Base-by-base conservation (phyloP, 495 filamentous ascomycete genomes). In the Echria macrotheca region DNA sequence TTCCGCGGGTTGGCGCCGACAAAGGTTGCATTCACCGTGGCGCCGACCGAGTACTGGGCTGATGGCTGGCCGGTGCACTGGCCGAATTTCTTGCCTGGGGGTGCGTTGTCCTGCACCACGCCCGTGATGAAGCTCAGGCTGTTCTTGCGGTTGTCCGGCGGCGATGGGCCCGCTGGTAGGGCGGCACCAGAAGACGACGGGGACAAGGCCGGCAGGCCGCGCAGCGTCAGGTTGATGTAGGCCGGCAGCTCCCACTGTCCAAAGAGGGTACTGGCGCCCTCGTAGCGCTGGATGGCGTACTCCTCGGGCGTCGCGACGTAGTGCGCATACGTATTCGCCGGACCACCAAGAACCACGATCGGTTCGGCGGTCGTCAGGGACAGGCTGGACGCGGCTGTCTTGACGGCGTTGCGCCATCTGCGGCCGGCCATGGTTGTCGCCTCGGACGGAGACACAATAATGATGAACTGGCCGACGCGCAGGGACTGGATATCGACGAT, bases 391-490 rank as follows among this genome's bases (percentile, higher is more conserved):
- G 74, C 74, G 4, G 71, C 79, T 5, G 73, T 66, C 18, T 78
- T 72, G 36, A 96, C 76, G 12, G 89, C 85, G 43, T 79, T 76
- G 60, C 82, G 83, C 93, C 93, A 98, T 18, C 93, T 79, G 10
- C 93, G 81, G 0, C 93, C 93, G 8, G 89, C 79, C 93, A 98
- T 98, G 17, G 93, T 96, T 0, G 87, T 91, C 0, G 86, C 89
- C 70, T 96, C 91, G 39, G 87, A 86, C 2, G 91, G 86, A 9
- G 82, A 85, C 28, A 96, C 73, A 53, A 97, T 82, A 53, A 97
- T 85, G 55, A 95, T 74, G 42, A 98, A 72, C 59, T 95, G 89
- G 14, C 93, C 93, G 3, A 95, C 86, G 37, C 93, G 86, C n/a
- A 96, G 67, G 43, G 88, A 64, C 65, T 98, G 93, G 25, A 96